Evolutionary conservation across 1,139 yeast species (phyloP), one percentile per base, ranked within the genome.

Genomic region (Saccharomyces hybrid): DNA sequence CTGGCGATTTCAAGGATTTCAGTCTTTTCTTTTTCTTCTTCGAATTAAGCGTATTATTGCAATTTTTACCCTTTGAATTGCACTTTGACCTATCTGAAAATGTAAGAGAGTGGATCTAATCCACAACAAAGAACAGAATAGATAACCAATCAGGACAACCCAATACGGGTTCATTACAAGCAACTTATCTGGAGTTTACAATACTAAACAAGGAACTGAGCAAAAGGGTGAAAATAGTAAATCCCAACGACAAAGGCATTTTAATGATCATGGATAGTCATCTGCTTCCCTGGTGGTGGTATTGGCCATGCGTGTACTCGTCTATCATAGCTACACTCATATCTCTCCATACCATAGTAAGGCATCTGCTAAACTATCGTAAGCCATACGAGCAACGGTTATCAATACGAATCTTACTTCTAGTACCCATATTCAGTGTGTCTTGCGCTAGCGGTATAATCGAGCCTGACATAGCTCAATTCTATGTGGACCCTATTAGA

Each of bases 311-410:
- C 8, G 44, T 55, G 20, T 49, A 56, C 29, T 52, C 34, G 25
- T 46, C 49, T 5, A 6, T 47, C 5, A 8, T 47, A 16, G 26
- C 53, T 9, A 50, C 53, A 8, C 9, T 52, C 3, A 74, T 79
- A 8, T 78, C 87, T 1, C 47, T 70, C 1, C 59, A 70, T 5
- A 77, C 84, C 1, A 80, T 84, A 3, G 70, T 67, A 46, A 65
- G 75, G 56, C 91, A 85, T 53, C 70, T 83, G 41, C 68, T 69
- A 53, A 90, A 91, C 72, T 93, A 93, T 70, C 73, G 98, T 51
- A 88, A 88, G 63, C 98, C 98, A 0, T 79, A 81, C 65, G 95
- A 89, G 61, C 99, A 93, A 69, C 74, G 98, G 52, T 74, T 90
- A 48, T 84, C 88, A 68, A 84, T 91, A 2, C 76, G 99, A 46